Evolutionary conservation across 805 yeast species (phyloP).

Genomic region (Yarrowia sp.): DNA sequence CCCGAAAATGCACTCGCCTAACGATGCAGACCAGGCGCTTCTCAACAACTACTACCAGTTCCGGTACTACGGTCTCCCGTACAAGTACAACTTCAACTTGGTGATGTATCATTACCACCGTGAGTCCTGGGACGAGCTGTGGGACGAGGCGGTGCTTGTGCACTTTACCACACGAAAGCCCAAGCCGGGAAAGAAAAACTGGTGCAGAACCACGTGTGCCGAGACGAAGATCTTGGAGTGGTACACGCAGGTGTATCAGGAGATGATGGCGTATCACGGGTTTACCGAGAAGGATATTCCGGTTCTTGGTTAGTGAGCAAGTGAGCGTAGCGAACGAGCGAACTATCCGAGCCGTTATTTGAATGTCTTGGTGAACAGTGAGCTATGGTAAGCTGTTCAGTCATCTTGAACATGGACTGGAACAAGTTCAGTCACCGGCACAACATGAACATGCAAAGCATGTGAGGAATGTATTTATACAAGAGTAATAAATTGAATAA

Average conservation of each 20-base stretch:
- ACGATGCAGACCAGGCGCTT: constrained; percentile 36
- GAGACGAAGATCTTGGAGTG: constrained; percentile 27
- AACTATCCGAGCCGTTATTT: no score
- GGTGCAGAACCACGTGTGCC: constrained; percentile 9
- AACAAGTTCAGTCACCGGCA: no score
- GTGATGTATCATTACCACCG: constrained; percentile 32
- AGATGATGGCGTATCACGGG: constrained; percentile 34
- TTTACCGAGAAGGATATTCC: constrained; percentile 31
- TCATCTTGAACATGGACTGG: no score
- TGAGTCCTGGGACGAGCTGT: constrained; percentile 32
- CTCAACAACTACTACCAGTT: constrained; percentile 32
- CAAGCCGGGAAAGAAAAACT: background rate
- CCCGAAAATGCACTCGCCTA: constrained; percentile 35
- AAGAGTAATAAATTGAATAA: background rate
- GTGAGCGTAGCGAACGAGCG: background rate
- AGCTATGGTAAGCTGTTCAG: no score
- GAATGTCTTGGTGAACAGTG: no score
- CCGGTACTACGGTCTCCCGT: constrained; percentile 33
- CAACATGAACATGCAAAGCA: no score
- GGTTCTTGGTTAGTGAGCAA: constrained; percentile 28
- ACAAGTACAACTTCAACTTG: constrained; percentile 34
- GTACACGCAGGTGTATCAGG: constrained; percentile 33
- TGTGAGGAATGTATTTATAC: background rate
- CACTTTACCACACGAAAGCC: constrained; percentile 34
- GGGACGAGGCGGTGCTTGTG: constrained; percentile 34